These are phyloP conservation scores for Umbelopsis sp. DNA, from an alignment of 192 early-diverging fungal genomes.

Conservation along the genomic window DNA sequence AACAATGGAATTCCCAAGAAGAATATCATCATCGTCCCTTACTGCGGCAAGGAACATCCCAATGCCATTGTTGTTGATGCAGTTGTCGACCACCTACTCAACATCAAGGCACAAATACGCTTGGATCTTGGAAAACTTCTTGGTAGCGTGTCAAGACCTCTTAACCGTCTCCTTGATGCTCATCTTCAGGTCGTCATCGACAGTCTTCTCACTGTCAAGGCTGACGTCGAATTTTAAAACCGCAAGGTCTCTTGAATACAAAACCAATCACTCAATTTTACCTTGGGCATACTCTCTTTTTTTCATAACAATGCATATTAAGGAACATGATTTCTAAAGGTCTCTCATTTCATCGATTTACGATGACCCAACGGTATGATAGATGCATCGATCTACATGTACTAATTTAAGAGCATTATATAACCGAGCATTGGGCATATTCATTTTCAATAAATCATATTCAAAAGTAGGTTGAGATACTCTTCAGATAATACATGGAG, in stretches of 20 bases:
- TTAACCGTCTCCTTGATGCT: background rate
- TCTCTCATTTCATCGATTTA: background rate
- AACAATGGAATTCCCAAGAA: background rate
- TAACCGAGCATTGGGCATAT: background rate
- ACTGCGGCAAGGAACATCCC: background rate
- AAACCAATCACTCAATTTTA: background rate
- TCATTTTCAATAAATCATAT: background rate
- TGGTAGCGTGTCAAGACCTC: background rate
- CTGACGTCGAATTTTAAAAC: background rate
- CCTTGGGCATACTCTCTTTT: background rate
- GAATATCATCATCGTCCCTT: background rate
- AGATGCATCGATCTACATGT: background rate
- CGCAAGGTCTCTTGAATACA: background rate
- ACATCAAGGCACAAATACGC: background rate
- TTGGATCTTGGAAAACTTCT: background rate
- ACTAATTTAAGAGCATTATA: background rate
- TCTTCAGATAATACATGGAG: too few species aligned
- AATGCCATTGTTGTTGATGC: background rate
- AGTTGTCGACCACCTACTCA: background rate
- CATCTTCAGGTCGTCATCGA: background rate
- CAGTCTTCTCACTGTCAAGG: background rate
- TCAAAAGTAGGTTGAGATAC: too few species aligned
- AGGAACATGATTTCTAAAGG: background rate
- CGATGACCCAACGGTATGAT: background rate
- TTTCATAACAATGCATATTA: too few species aligned